Percentiles rank a stretch among this genome's conserved stretches.
These are phyloP conservation scores for Actinomortierella ambigua DNA, from an alignment of 371 early-diverging fungal genomes.

Conservation along the genomic window DNA sequence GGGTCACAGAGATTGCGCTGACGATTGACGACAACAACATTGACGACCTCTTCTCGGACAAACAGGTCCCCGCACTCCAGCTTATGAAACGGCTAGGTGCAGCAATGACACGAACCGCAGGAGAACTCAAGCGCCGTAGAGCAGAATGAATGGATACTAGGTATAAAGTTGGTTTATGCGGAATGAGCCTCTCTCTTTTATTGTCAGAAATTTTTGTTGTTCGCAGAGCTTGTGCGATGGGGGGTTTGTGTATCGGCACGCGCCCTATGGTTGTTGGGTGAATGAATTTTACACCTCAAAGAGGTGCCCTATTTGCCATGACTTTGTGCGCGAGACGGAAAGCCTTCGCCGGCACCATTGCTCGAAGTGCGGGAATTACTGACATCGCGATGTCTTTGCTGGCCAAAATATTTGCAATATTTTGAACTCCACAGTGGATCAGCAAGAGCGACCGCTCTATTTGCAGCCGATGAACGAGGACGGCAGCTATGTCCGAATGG, in stretches of 20 bases:
- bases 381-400: too few species aligned
- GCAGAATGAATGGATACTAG: neutral
- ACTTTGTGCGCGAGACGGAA: constrained; percentile 11
- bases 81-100: constrained; percentile 3
- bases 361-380: too few species aligned
- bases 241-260: too few species aligned
- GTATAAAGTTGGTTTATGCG: too few species aligned
- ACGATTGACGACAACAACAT: constrained; percentile 16
- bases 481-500: constrained; percentile 4
- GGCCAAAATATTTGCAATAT: too few species aligned
- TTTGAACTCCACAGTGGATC: too few species aligned
- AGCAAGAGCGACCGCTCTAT: constrained; percentile 7
- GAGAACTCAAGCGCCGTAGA: constrained; percentile 5
- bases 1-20: constrained; percentile 12
- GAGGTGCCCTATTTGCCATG: constrained; percentile 9
- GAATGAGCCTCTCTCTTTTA: too few species aligned
- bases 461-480: constrained; percentile 7
- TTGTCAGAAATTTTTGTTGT: too few species aligned
- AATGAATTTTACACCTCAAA: constrained; percentile 11
- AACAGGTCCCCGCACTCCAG: constrained; percentile 5
- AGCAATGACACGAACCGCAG: constrained; percentile 3
- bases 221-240: too few species aligned
- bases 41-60: constrained; percentile 10
- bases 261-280: too few species aligned
- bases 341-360: too few species aligned